These are phyloP conservation scores for Butyriboletus loyo DNA, from an alignment of 768 basidiomycete genomes.

Conservation along the genomic window DNA sequence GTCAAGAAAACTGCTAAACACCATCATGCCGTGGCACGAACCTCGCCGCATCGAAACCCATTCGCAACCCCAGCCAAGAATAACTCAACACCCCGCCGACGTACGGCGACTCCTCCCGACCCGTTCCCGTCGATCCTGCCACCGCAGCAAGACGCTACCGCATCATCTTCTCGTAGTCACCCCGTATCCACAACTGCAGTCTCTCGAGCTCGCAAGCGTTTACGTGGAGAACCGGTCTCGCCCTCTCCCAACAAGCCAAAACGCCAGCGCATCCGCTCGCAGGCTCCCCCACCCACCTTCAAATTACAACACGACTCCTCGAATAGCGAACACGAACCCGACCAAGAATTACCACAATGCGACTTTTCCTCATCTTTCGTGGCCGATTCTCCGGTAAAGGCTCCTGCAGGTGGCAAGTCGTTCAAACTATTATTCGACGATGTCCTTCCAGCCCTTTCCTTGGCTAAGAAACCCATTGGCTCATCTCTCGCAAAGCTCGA, in stretches of 20 bases:
- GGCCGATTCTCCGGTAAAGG: slow-evolving; percentile 70
- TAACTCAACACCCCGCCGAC: slow-evolving; percentile 26
- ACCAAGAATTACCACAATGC: slow-evolving; percentile 29
- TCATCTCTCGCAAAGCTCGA: background rate
- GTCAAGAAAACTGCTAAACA: slow-evolving; percentile 45
- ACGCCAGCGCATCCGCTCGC: slow-evolving; percentile 53
- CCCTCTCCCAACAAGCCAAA: slow-evolving; percentile 81
- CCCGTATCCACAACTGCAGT: slow-evolving; percentile 42
- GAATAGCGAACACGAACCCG: slow-evolving; percentile 36
- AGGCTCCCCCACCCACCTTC: slow-evolving; percentile 38
- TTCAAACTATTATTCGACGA: slow-evolving; percentile 71
- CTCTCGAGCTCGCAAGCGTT: slow-evolving; percentile 71
- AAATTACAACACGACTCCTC: slow-evolving; percentile 26
- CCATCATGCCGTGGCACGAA: slow-evolving; percentile 4
- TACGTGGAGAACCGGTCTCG: slow-evolving; percentile 80
- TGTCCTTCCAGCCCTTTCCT: slow-evolving; percentile 29
- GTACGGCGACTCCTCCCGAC: slow-evolving; percentile 34
- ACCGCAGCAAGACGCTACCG: background rate
- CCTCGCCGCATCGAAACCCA: slow-evolving; percentile 35
- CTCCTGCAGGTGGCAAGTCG: slow-evolving; percentile 49
- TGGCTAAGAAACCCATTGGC: slow-evolving; percentile 14
- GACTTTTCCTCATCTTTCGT: slow-evolving; percentile 49
- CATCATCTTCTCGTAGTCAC: slow-evolving; percentile 19
- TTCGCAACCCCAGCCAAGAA: slow-evolving; percentile 44
- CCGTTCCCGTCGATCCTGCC: slow-evolving; percentile 39